Evolutionary conservation across 495 filamentous ascomycete species (phyloP).

Genomic region (Xylaria curta): DNA sequence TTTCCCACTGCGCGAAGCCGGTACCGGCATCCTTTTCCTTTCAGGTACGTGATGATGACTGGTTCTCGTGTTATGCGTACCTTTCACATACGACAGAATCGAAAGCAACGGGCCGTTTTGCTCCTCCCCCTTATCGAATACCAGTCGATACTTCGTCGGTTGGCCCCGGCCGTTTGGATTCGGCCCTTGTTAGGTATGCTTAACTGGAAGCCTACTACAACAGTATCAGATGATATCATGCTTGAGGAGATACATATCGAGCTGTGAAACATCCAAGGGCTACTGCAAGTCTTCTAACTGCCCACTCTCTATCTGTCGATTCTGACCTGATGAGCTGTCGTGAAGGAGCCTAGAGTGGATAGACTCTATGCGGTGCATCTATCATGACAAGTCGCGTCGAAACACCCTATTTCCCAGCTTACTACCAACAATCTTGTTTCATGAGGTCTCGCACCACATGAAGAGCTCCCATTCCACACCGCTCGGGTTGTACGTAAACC

Average conservation of each 20-base stretch:
- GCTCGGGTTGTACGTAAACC: not conserved
- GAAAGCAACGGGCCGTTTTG: slow-evolving; percentile 16
- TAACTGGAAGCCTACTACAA: slow-evolving; percentile 3
- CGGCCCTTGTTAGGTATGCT: slow-evolving; percentile 21
- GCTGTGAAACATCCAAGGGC: not conserved
- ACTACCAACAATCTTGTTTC: too few species aligned
- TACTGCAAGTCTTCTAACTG: too few species aligned
- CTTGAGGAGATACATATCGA: not conserved
- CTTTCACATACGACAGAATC: not conserved
- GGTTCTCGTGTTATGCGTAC: not conserved
- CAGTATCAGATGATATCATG: not conserved
- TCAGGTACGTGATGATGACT: not conserved
- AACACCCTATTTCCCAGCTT: not conserved
- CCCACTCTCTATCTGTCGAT: not conserved
- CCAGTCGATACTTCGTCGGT: not conserved
- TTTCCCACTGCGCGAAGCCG: not conserved
- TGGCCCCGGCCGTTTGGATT: not conserved
- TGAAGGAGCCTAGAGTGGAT: not conserved
- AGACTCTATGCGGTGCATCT: not conserved
- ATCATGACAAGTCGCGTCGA: not conserved
- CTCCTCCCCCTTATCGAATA: not conserved
- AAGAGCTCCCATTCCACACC: not conserved
- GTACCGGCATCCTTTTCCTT: not conserved
- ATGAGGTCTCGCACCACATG: not conserved
- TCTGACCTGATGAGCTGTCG: not conserved